Evolutionary conservation across 192 early-diverging fungal genomes (phyloP).

Genomic region (Powellomyces hirtus): DNA sequence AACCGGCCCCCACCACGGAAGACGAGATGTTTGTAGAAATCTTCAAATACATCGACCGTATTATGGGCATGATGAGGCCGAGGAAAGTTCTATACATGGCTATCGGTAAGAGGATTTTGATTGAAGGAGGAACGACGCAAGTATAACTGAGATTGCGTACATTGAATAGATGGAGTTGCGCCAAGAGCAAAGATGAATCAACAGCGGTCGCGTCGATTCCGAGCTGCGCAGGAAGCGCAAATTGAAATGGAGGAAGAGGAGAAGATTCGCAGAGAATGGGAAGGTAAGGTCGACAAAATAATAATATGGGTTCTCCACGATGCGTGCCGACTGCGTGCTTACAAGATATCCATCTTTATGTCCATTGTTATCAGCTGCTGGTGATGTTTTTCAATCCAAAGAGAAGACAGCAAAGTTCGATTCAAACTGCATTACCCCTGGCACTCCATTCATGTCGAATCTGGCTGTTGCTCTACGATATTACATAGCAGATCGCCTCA

Average conservation of each 20-base stretch:
- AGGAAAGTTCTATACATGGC: constrained; percentile 97
- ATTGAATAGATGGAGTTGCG: constrained; percentile 75
- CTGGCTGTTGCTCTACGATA: constrained; percentile 84
- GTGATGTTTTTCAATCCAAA: constrained; percentile 48
- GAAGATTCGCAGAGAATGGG: constrained; percentile 47
- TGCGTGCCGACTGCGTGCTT: not conserved
- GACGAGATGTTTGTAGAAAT: constrained; percentile 96
- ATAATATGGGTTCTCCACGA: not conserved
- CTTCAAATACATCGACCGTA: constrained; percentile 94
- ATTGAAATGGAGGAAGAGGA: constrained; percentile 60
- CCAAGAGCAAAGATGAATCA: constrained; percentile 99
- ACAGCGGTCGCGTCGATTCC: constrained; percentile 94
- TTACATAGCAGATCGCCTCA: constrained; percentile 85
- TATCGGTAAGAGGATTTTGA: no score
- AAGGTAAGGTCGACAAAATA: no score
- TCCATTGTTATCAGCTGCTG: no score
- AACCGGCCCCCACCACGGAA: constrained; percentile 48
- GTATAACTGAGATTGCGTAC: not conserved
- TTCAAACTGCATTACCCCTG: constrained; percentile 98
- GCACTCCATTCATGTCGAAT: constrained; percentile 94
- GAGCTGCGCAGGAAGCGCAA: constrained; percentile 83
- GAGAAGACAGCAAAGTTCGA: constrained; percentile 78
- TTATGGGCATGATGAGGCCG: constrained; percentile 89
- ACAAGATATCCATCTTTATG: not conserved
- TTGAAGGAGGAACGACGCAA: constrained; percentile 41